phyloP scores from a whole-genome alignment of 2,329 filamentous ascomycete genomes.

The Didymellaceae sp. region DNA sequence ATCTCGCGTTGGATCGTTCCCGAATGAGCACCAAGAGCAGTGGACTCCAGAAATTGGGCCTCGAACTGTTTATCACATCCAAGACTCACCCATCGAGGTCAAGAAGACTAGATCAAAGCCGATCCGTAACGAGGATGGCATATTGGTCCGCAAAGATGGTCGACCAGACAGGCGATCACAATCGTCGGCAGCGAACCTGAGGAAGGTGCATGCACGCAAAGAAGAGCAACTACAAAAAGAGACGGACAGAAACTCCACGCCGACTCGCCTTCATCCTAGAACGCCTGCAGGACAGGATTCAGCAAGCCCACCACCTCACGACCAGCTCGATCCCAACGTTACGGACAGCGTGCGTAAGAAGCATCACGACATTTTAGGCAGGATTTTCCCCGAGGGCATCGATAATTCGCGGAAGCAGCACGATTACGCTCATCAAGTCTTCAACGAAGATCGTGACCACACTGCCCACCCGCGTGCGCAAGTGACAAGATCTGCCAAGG shows the following conservation, averaged over 20 bases:
- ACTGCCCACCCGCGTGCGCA: constrained; percentile 31
- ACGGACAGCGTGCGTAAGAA: constrained; percentile 35
- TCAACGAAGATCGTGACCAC: constrained; percentile 38
- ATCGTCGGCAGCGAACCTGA: constrained; percentile 59
- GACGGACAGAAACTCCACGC: constrained; percentile 33
- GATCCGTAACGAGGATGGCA: constrained; percentile 57
- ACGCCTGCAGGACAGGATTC: constrained; percentile 28
- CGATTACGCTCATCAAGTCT: constrained; percentile 43
- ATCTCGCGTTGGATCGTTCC: constrained; percentile 32
- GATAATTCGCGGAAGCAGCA: constrained; percentile 41
- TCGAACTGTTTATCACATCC: constrained; percentile 4
- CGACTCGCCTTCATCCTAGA: constrained; percentile 27
- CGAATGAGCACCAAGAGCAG: constrained; percentile 34
- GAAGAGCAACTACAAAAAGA: constrained; percentile 45
- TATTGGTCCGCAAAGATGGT: constrained; percentile 60
- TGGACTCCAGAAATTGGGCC: constrained; percentile 24
- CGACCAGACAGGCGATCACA: constrained; percentile 59
- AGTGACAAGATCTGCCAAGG: constrained; percentile 9
- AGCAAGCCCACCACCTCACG: constrained; percentile 35
- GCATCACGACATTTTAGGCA: constrained; percentile 45
- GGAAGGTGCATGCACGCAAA: constrained; percentile 59
- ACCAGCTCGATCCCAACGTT: constrained; percentile 16
- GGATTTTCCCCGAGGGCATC: constrained; percentile 48
- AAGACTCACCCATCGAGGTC: constrained; percentile 21
- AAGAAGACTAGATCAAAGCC: constrained; percentile 61